Evolutionary conservation across 2,329 filamentous ascomycete species (phyloP), one percentile per base, ranked within the genome.

Genomic region (Hypoxylon sp.): DNA sequence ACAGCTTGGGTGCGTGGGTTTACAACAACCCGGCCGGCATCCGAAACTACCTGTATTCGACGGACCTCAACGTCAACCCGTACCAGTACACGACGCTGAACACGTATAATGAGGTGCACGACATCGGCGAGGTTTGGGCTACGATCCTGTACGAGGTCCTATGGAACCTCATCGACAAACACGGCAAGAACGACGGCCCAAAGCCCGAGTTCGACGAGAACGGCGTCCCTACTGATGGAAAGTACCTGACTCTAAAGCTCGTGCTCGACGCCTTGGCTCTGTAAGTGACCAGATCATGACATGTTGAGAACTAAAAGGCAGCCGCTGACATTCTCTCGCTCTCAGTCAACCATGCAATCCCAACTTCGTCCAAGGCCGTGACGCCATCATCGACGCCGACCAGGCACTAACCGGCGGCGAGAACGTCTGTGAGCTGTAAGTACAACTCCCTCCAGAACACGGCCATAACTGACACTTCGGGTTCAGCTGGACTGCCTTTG

Each of bases 71-170:
- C 5, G 77, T 75, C 53, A 84, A 84, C 75, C 82, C 82, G 1
- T 79, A 81, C 70, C 78, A 78, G 20, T 84, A 84, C 77, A 76
- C 70, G 7, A 76, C 78, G 48, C 76, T 78, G 38, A 74, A 76
- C 68, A 71, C 69, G 11, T 71, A 75, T 56, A 79, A 82, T 70
- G 69, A 72, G 20, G 76, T 81, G 36, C 82, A 84, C 73, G 75
- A 78, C 52, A 80, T 82, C 52, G 82, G 82, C 26, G 80, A 80
- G 49, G 78, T 84, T 61, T 85, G 83, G 83, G 80, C 81, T 0
- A 81, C 78, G 0, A 83, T 83, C 73, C 78, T 85, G 4, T 84
- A 85, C 75, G 83, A 85, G 69, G 77, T 84, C n/a, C 72, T 84
- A 61, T 85, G 83, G 83, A 84, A 84, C 72, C 74, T 85, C 57